These are phyloP conservation scores for Penicillium sp. DNA, from an alignment of 2,329 filamentous ascomycete species.

Conservation along the genomic window DNA sequence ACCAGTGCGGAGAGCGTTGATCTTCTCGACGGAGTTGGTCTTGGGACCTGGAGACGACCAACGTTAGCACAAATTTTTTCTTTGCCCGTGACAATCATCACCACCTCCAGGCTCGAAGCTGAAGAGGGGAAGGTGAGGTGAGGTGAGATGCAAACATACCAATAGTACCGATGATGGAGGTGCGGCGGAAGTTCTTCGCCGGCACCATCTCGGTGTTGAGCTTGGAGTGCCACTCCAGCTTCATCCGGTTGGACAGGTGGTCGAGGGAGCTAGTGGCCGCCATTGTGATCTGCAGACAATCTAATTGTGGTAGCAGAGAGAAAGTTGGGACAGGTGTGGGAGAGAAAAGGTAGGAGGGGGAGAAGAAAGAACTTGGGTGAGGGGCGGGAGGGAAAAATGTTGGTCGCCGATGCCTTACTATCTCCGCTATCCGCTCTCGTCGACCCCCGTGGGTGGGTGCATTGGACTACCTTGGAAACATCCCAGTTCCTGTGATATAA, in stretches of 20 bases:
- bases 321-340: conserved; percentile 6
- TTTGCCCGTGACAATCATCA: neutral
- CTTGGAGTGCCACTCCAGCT: conserved; percentile 68
- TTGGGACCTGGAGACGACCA: conserved; percentile 65
- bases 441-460: neutral
- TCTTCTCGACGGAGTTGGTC: conserved; percentile 96
- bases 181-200: conserved; percentile 86
- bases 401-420: conserved; percentile 28
- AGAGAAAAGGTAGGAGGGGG: conserved; percentile 11
- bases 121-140: neutral
- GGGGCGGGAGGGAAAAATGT: conserved; percentile 37
- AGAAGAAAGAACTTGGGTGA: conserved; percentile 23
- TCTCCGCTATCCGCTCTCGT: conserved; percentile 27
- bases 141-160: conserved; percentile 51
- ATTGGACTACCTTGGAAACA: neutral
- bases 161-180: conserved; percentile 98
- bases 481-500: neutral
- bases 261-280: conserved; percentile 78
- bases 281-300: conserved; percentile 45
- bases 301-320: conserved; percentile 9
- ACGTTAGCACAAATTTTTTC: conserved; percentile 21
- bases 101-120: neutral
- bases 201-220: conserved; percentile 89
- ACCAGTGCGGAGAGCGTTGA: conserved; percentile 83
- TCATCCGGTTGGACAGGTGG: conserved; percentile 76